Evolutionary conservation across 1,139 yeast genomes (phyloP).

Genomic region (Yamadazyma conglobata): DNA sequence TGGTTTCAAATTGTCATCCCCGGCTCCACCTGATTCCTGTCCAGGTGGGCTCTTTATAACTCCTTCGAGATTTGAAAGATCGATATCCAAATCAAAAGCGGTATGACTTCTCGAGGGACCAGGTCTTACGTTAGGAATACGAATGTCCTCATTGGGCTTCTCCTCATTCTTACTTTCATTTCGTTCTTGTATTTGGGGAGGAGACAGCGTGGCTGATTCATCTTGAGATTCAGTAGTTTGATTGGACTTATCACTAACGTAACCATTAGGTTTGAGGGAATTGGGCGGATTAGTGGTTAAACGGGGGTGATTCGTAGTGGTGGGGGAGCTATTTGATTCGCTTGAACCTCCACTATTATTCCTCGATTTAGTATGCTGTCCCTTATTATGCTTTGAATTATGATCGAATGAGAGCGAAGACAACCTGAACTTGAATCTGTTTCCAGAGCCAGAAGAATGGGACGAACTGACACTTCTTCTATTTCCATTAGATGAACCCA

Average conservation of each 20-base stretch:
- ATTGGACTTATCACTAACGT: no score
- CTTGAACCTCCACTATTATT: slow-evolving; percentile 8
- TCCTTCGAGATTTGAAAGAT: slow-evolving; percentile 50
- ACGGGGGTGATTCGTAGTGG: slow-evolving; percentile 1
- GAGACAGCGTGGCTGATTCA: no score
- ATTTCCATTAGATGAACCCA: slow-evolving; percentile 4
- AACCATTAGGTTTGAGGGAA: no score
- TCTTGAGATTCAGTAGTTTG: no score
- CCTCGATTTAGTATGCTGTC: slow-evolving; percentile 5
- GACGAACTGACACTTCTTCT: slow-evolving; percentile 21
- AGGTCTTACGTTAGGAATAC: neutral
- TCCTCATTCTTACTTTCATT: neutral
- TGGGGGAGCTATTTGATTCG: slow-evolving; percentile 7
- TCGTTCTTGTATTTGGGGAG: no score
- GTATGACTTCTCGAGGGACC: slow-evolving; percentile 2
- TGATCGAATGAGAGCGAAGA: slow-evolving; percentile 36
- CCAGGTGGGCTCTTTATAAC: slow-evolving; percentile 37
- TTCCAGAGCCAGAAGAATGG: slow-evolving; percentile 15
- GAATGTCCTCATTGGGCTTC: neutral
- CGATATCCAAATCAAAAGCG: slow-evolving; percentile 43
- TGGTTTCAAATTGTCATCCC: slow-evolving; percentile 2
- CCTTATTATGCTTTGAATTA: slow-evolving; percentile 15
- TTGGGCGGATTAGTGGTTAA: no score
- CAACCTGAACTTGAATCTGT: slow-evolving; percentile 35
- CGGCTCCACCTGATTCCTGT: slow-evolving; percentile 1